Percentiles rank a stretch among this genome's conserved stretches.
Evolutionary conservation across 371 early-diverging fungal species (phyloP).

Genomic region (Dinochytrium kinnereticum): DNA sequence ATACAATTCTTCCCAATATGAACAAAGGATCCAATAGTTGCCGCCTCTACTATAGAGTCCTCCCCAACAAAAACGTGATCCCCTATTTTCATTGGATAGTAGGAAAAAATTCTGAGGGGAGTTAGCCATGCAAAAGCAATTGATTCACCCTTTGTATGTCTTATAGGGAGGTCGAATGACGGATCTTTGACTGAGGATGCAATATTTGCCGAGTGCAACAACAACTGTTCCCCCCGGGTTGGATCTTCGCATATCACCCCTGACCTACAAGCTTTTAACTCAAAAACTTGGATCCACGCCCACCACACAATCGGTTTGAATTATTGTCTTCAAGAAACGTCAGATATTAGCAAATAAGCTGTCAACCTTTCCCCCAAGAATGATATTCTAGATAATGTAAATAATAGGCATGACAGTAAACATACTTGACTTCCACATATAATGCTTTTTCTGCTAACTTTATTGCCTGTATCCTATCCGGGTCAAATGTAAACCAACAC

Average conservation of each 20-base stretch:
- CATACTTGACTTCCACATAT: conserved; percentile 77
- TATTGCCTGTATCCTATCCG: conserved; percentile 92
- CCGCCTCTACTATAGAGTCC: conserved; percentile 89
- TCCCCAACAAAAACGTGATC: conserved; percentile 53
- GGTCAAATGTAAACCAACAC: too few relatives aligned
- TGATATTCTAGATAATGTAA: conserved; percentile 78
- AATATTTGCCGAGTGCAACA: conserved; percentile 89
- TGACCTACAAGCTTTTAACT: conserved; percentile 44
- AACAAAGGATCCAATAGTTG: conserved; percentile 88
- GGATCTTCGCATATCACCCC: conserved; percentile 91
- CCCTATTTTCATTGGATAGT: conserved; percentile 92
- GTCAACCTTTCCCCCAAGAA: conserved; percentile 88
- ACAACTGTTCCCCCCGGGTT: conserved; percentile 85
- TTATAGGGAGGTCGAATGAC: conserved; percentile 94
- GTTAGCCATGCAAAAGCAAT: not conserved
- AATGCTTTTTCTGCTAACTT: conserved; percentile 86
- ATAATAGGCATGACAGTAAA: too few relatives aligned
- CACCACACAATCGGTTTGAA: conserved; percentile 85
- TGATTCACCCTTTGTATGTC: conserved; percentile 84
- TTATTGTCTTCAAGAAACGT: conserved; percentile 74
- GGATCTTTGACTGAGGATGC: conserved; percentile 74
- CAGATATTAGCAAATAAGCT: not conserved
- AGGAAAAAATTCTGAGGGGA: conserved; percentile 55
- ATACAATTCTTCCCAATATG: conserved; percentile 92
- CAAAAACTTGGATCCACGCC: not conserved